Conservation (phyloP, 305 asterid genomes). For the Fraxinus latifolia region DNA sequence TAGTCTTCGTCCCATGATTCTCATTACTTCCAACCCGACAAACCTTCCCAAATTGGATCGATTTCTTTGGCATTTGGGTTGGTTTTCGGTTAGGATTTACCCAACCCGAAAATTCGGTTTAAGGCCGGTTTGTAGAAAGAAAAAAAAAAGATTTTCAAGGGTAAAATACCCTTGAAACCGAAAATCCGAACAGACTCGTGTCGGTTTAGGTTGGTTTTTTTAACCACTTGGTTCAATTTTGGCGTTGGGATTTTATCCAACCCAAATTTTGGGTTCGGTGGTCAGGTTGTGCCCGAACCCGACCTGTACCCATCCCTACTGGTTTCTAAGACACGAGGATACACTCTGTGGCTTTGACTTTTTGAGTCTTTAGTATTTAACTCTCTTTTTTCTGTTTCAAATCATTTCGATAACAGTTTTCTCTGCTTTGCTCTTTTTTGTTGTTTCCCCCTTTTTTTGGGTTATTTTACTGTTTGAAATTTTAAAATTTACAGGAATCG, state of each 20-base stretch:
- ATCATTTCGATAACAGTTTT: not conserved
- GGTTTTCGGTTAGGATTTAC: not conserved
- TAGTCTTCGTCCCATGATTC: too few species aligned
- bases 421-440: not conserved
- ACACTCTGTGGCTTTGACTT: not conserved
- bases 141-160: not conserved
- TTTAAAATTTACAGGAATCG: not conserved
- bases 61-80: not conserved
- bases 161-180: not conserved
- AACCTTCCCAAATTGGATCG: not conserved
- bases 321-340: not conserved
- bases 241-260: not conserved
- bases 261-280: not conserved
- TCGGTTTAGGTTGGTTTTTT: not conserved
- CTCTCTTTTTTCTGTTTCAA: not conserved
- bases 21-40: not conserved
- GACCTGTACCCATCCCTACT: not conserved
- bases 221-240: not conserved
- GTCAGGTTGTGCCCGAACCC: not conserved
- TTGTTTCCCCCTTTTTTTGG: not conserved
- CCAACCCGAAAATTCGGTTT: not conserved
- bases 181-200: not conserved
- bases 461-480: not conserved
- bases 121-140: not conserved
- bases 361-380: not conserved